These are phyloP conservation scores for Xerocomus cyaneibrunnescens DNA, from an alignment of 1,284 basidiomycete species.

Conservation along the genomic window DNA sequence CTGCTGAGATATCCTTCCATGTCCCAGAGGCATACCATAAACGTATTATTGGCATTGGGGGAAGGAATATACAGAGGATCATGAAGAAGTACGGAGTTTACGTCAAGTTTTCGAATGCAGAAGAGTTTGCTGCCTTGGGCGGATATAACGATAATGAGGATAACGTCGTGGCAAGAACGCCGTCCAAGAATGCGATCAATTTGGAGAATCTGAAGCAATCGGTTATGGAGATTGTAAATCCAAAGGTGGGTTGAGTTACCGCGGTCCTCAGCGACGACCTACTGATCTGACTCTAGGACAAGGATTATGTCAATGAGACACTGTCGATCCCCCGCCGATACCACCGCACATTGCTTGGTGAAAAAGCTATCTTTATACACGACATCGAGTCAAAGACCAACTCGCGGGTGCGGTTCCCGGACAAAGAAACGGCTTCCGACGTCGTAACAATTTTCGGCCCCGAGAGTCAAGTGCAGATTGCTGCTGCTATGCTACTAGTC, in stretches of 20 bases:
- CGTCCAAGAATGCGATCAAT: constrained; percentile 96
- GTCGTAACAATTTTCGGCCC: constrained; percentile 94
- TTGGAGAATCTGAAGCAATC: constrained; percentile 94
- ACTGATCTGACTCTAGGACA: constrained; percentile 60
- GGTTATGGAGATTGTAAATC: constrained; percentile 97
- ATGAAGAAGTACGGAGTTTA: constrained; percentile 99
- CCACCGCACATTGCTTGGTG: constrained; percentile 92
- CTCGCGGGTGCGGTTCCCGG: constrained; percentile 91
- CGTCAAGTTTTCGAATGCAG: constrained; percentile 99
- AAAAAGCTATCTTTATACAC: constrained; percentile 96
- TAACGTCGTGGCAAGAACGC: constrained; percentile 96
- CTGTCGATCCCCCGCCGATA: constrained; percentile 92
- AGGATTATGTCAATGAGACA: constrained; percentile 94
- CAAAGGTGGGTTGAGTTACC: constrained; percentile 62
- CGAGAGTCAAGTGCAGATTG: constrained; percentile 95
- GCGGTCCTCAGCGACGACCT: not conserved
- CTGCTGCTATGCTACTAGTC: constrained; percentile 92
- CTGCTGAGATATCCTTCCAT: constrained; percentile 99
- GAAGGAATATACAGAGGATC: constrained; percentile 97
- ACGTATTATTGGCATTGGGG: constrained; percentile 98
- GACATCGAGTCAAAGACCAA: constrained; percentile 98
- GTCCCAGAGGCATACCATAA: constrained; percentile 99
- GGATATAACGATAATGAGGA: constrained; percentile 98
- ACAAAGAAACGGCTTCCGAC: constrained; percentile 92
- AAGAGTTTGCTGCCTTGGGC: constrained; percentile 93